Evolutionary conservation across 306 rosid species (phyloP).

Genomic region (apple (Malus domestica)): ASM211411v1 NC_041795.1:34277501-34278000

Average conservation of each 20-base stretch:
- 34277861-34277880: neutral
- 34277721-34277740: neutral
- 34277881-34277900: neutral
- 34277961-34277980: conserved; percentile 71
- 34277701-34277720: neutral
- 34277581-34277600: conserved; percentile 55
- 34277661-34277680: neutral
- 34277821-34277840: conserved; percentile 2
- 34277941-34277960: conserved; percentile 61
- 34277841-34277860: neutral
- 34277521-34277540: conserved; percentile 43
- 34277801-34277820: conserved; percentile 75
- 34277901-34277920: neutral
- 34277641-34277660: conserved; percentile 48
- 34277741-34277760: conserved; percentile 14
- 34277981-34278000: conserved; percentile 77
- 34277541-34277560: conserved; percentile 41
- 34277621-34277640: conserved; percentile 70
- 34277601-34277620: conserved; percentile 71
- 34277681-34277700: neutral
- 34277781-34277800: conserved; percentile 81
- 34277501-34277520: conserved; percentile 54
- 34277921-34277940: conserved; percentile 84
- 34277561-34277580: conserved; percentile 67
- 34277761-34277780: conserved; percentile 89